These are phyloP conservation scores for Lactarius sp. DNA, from an alignment of 768 basidiomycete species.

Conservation along the genomic window DNA sequence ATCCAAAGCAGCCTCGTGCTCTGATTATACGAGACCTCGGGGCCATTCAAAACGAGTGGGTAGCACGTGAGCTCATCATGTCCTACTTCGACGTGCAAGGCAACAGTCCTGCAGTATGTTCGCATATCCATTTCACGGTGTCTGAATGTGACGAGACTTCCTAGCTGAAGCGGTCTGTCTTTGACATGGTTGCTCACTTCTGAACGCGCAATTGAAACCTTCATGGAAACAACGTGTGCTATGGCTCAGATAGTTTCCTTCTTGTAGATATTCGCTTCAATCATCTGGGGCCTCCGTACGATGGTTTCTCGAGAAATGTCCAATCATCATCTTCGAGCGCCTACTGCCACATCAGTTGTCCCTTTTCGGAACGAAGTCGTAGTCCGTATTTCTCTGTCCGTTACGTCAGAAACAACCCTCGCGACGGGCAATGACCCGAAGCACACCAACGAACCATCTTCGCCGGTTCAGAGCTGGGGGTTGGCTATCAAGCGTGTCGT, in stretches of 20 bases:
- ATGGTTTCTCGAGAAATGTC: not conserved
- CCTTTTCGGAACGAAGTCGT: slow-evolving; percentile 6
- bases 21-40: slow-evolving; percentile 72
- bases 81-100: slow-evolving; percentile 71
- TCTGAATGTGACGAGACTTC: not conserved
- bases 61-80: slow-evolving; percentile 65
- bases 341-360: not conserved
- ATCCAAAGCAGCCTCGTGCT: slow-evolving; percentile 44
- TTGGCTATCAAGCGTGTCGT: not conserved
- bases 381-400: slow-evolving; percentile 14
- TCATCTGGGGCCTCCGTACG: not conserved
- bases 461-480: not conserved
- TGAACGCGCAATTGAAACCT: not conserved
- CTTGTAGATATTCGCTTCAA: not conserved
- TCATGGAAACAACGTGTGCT: not conserved
- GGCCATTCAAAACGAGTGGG: slow-evolving; percentile 65
- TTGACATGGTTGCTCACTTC: slow-evolving; percentile 31
- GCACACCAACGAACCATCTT: not conserved
- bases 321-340: not conserved
- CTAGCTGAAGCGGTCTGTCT: slow-evolving; percentile 50
- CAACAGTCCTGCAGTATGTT: slow-evolving; percentile 65
- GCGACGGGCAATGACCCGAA: not conserved
- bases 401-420: not conserved
- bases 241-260: not conserved
- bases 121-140: not conserved